These are phyloP conservation scores for Betula pendula DNA, from an alignment of 306 rosid species.

Conservation along the genomic window DNA sequence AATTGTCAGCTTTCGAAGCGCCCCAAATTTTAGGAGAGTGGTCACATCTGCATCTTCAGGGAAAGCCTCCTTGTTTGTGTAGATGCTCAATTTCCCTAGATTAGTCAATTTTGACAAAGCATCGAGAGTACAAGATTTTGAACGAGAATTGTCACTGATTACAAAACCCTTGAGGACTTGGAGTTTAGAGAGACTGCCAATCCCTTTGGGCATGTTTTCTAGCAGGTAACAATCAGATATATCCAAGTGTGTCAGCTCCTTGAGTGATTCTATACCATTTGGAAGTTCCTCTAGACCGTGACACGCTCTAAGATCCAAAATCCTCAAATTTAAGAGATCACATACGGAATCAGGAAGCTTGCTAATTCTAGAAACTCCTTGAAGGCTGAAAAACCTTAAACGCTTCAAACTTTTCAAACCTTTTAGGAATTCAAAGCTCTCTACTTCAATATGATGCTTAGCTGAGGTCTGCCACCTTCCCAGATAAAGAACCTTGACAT, in stretches of 20 bases:
- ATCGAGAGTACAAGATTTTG: background rate
- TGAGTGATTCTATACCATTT: background rate
- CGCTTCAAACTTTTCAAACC: slow-evolving; percentile 14
- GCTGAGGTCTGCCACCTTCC: slow-evolving; percentile 28
- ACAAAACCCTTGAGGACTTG: slow-evolving; percentile 33
- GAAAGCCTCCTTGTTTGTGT: background rate
- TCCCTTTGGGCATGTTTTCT: slow-evolving; percentile 20
- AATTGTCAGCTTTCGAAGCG: slow-evolving; percentile 16
- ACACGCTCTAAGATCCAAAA: slow-evolving; percentile 42
- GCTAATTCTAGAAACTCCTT: slow-evolving; percentile 29
- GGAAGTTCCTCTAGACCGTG: slow-evolving; percentile 34
- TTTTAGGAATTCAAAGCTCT: background rate
- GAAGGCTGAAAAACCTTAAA: slow-evolving; percentile 33
- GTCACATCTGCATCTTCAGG: background rate
- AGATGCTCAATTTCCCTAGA: slow-evolving; percentile 22
- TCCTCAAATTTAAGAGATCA: background rate
- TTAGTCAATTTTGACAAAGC: background rate
- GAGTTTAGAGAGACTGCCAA: slow-evolving; percentile 4
- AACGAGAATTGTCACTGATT: background rate
- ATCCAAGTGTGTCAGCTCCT: slow-evolving; percentile 31
- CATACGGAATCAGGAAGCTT: slow-evolving; percentile 15
- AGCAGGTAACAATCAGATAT: slow-evolving; percentile 37
- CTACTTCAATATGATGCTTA: slow-evolving; percentile 30
- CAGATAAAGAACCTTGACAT: slow-evolving; percentile 19
- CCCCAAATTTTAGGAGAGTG: background rate